These are phyloP conservation scores for Phytopythium vexans DNA, from an alignment of 352 stramenopile genomes.

Conservation along the genomic window DNA sequence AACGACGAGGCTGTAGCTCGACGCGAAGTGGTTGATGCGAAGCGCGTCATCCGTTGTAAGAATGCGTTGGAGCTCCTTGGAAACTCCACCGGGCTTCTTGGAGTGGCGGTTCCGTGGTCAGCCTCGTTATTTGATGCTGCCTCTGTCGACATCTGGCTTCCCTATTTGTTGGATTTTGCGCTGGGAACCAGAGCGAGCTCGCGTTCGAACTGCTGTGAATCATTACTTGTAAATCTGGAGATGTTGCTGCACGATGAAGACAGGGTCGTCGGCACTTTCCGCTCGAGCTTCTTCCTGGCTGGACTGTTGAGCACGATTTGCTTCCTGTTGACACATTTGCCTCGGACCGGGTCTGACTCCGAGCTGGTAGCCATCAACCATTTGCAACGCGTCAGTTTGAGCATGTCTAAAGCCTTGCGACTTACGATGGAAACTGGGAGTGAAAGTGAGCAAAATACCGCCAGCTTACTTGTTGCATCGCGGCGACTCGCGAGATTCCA, in stretches of 20 bases:
- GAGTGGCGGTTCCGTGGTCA: constrained; percentile 18
- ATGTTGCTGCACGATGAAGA: constrained; percentile 10
- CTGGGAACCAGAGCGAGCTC: constrained; percentile 21
- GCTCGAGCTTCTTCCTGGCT: constrained; percentile 26
- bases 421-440: no score
- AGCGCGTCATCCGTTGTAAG: not conserved
- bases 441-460: no score
- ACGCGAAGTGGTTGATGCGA: not conserved
- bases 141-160: constrained; percentile 24
- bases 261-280: no score
- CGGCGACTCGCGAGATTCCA: no score
- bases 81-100: constrained; percentile 13
- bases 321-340: constrained; percentile 6
- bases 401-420: no score
- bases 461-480: no score
- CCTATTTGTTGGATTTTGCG: constrained; percentile 31
- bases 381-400: no score
- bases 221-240: constrained; percentile 19
- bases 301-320: constrained; percentile 40
- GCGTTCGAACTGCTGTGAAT: constrained; percentile 1
- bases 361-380: no score
- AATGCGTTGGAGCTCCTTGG: constrained; percentile 26
- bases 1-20: not conserved
- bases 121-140: constrained; percentile 16
- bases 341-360: no score